Base-by-base conservation (phyloP, 2,329 filamentous ascomycete genomes). In the Neonectria coccinea region DNA sequence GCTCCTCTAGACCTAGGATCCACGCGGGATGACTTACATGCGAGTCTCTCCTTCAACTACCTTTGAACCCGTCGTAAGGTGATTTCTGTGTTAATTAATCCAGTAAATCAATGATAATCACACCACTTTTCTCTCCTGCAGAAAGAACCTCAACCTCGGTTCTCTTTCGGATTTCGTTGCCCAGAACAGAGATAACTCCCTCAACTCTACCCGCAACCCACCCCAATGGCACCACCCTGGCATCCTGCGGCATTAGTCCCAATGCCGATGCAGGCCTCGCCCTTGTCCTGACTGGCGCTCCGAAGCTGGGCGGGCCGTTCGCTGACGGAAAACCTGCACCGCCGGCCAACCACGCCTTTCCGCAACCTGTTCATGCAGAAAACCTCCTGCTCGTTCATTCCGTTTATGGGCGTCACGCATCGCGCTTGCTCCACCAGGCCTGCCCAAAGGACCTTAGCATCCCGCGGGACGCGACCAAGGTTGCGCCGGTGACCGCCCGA, bases 311-410 rank as follows among this genome's bases (percentile, higher is more conserved):
- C 48, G 59, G 59, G 22, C 36, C 29, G 14, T 51, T 39, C 9
- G 33, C 52, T 33, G 45, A 22, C 20, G 45, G 52, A 39, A 36
- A 47, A 25, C 12, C 44, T 47, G 39, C 47, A 25, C 29, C 8
- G 45, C 36, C 5, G 47, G 36, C 51, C 51, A 50, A 45, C 53
- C 41, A 57, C 31, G 18, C 36, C 48, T 18, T 44, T 25, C 44
- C 48, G 5, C 22, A 54, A 58, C 60, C 51, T 58, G 54, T 58
- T 63, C 60, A 63, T 58, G 59, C 54, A 62, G 54, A 52, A 48
- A 29, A 9, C 6, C 25, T n/a, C 8, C 4, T 25, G 45, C 4
- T 48, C n/a, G 47, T 20, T 31, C 5, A 10, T 31, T n/a, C 36
- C 36, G 36, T 39, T 39, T 39, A 39, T 39, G 36, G 36, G 36